These are phyloP conservation scores for Cercospora janseana DNA, from an alignment of 2,329 filamentous ascomycete genomes.

Conservation along the genomic window DNA sequence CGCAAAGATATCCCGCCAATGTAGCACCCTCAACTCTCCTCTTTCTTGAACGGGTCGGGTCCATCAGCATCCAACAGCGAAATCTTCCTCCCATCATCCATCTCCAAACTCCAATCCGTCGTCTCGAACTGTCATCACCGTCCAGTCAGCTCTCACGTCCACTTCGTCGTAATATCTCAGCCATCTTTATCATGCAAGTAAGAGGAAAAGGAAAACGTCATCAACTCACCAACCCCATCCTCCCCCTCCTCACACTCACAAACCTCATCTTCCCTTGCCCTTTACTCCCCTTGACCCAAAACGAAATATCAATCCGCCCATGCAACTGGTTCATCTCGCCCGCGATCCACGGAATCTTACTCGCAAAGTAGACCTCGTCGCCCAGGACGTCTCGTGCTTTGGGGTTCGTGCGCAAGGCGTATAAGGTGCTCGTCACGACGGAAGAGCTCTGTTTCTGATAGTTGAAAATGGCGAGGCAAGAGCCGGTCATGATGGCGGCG, in stretches of 20 bases:
- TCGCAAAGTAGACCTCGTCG: constrained; percentile 59
- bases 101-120: constrained; percentile 81
- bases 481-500: constrained; percentile 65
- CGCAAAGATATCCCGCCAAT: too few species aligned
- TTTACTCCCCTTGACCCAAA: constrained; percentile 79
- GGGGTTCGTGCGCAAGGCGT: constrained; percentile 79
- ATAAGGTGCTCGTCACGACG: constrained; percentile 78
- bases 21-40: background rate
- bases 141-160: constrained; percentile 1
- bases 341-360: constrained; percentile 49
- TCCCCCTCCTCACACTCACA: constrained; percentile 67
- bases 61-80: constrained; percentile 68
- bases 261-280: constrained; percentile 74
- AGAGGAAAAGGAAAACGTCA: background rate
- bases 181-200: background rate
- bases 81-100: constrained; percentile 63
- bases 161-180: background rate
- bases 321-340: constrained; percentile 88
- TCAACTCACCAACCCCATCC: constrained; percentile 56
- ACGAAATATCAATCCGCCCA: constrained; percentile 82
- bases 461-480: constrained; percentile 91
- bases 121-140: constrained; percentile 69
- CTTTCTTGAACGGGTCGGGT: constrained; percentile 61
- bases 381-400: constrained; percentile 75
- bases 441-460: constrained; percentile 92